Conservation (phyloP, 1,139 yeast species). For the Debaryomyces sp. region DNA sequence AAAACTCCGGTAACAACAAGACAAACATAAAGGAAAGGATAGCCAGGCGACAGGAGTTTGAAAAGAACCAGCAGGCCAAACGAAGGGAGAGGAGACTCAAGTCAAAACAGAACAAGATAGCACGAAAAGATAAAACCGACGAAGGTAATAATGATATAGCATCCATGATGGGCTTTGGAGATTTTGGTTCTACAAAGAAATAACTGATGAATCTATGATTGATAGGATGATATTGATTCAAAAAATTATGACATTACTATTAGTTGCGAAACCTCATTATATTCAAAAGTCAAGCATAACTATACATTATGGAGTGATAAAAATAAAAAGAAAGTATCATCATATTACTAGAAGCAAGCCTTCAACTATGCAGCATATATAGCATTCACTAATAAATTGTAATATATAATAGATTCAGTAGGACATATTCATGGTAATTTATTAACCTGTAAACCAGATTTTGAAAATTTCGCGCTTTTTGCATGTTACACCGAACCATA, state of each 20-base stretch:
- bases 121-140: conserved; percentile 12
- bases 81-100: conserved; percentile 27
- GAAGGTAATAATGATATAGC: conserved; percentile 33
- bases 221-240: not conserved
- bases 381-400: not conserved
- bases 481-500: conserved; percentile 9
- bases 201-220: conserved; percentile 4
- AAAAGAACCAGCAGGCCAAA: conserved; percentile 36
- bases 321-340: not conserved
- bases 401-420: not conserved
- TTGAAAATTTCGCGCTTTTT: conserved; percentile 9
- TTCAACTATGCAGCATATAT: not conserved
- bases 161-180: conserved; percentile 61
- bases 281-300: not conserved
- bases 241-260: not conserved
- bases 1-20: conserved; percentile 8
- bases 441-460: conserved; percentile 6
- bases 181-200: conserved; percentile 42
- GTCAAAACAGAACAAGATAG: conserved; percentile 17
- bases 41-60: conserved; percentile 41
- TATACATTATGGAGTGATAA: not conserved
- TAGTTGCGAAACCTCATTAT: not conserved
- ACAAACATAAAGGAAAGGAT: conserved; percentile 45
- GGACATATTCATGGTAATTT: not conserved
- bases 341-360: not conserved